These are phyloP conservation scores for Ceratobasidium sp. DNA, from an alignment of 1,284 basidiomycete genomes.

Conservation along the genomic window DNA sequence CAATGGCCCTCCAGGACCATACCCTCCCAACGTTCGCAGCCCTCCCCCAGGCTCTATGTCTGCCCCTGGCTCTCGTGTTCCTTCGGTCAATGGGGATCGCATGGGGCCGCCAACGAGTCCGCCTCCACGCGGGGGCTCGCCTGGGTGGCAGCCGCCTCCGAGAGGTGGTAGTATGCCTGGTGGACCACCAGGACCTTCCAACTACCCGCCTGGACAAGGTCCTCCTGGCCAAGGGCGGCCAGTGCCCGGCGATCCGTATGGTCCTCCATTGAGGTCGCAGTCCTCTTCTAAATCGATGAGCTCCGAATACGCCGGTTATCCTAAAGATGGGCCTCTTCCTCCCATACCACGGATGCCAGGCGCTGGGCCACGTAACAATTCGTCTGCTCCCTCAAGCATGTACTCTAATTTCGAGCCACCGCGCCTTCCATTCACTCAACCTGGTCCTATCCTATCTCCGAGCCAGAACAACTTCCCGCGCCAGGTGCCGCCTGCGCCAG, in stretches of 20 bases:
- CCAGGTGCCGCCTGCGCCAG: neutral
- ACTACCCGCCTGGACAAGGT: constrained; percentile 23
- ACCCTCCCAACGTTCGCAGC: constrained; percentile 31
- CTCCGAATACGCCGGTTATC: constrained; percentile 9
- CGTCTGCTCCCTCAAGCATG: constrained; percentile 35
- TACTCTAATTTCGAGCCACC: constrained; percentile 40
- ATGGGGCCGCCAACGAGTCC: constrained; percentile 19
- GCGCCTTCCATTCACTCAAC: constrained; percentile 30
- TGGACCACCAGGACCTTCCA: constrained; percentile 45
- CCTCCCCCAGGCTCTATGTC: constrained; percentile 40
- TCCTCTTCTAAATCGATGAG: constrained; percentile 46
- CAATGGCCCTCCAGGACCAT: constrained; percentile 17
- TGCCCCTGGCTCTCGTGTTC: constrained; percentile 31
- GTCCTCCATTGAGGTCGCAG: constrained; percentile 42
- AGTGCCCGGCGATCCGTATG: constrained; percentile 33
- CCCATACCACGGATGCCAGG: constrained; percentile 35
- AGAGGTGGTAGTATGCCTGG: constrained; percentile 57
- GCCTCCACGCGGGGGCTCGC: constrained; percentile 1
- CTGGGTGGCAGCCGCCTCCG: constrained; percentile 52
- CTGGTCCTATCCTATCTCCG: constrained; percentile 34
- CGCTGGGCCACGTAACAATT: neutral
- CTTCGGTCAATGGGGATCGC: constrained; percentile 34
- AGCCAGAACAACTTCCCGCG: constrained; percentile 42
- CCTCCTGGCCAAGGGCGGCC: constrained; percentile 30
- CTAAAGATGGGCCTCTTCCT: constrained; percentile 22